A percentile compares a stretch with the other conserved stretches of the same genome.
Conservation (phyloP, 2,329 filamentous ascomycete genomes). For the Podosphaera xanthii region DNA sequence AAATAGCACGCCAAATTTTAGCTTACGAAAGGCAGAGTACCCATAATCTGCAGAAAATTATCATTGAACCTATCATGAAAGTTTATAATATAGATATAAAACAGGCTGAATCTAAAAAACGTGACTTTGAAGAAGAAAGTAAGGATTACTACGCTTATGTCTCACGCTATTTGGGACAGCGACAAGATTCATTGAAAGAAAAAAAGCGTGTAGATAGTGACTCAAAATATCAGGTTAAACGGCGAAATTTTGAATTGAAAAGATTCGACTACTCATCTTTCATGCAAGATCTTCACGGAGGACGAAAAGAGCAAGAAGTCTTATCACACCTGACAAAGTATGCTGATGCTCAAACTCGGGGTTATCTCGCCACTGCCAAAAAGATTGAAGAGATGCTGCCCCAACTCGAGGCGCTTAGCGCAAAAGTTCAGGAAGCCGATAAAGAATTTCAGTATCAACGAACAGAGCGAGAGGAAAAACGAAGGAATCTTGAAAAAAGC, state of each 20-base stretch:
- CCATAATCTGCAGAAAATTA: conserved; percentile 64
- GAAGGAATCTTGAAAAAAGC: conserved; percentile 71
- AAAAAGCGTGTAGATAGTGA: conserved; percentile 93
- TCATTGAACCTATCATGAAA: conserved; percentile 82
- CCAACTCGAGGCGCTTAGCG: conserved; percentile 68
- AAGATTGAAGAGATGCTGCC: conserved; percentile 73
- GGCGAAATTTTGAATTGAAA: conserved; percentile 87
- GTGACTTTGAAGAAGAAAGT: conserved; percentile 96
- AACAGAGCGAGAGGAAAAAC: conserved; percentile 88
- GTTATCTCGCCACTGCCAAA: conserved; percentile 61
- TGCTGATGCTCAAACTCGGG: conserved; percentile 70
- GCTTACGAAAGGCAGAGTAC: conserved; percentile 71
- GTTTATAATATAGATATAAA: conserved; percentile 94
- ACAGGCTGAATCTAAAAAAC: conserved; percentile 86
- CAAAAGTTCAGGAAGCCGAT: conserved; percentile 78
- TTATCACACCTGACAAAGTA: conserved; percentile 85
- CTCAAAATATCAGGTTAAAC: conserved; percentile 84
- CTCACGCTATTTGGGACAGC: conserved; percentile 82
- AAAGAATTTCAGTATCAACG: conserved; percentile 93
- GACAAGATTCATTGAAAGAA: conserved; percentile 86
- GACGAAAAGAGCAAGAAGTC: conserved; percentile 95
- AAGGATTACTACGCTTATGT: conserved; percentile 97
- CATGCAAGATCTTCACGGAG: conserved; percentile 96
- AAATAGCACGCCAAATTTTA: conserved; percentile 78
- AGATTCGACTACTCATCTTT: conserved; percentile 98